Conservation (phyloP, 257 asterid species). For the Rhazya stricta region DNA sequence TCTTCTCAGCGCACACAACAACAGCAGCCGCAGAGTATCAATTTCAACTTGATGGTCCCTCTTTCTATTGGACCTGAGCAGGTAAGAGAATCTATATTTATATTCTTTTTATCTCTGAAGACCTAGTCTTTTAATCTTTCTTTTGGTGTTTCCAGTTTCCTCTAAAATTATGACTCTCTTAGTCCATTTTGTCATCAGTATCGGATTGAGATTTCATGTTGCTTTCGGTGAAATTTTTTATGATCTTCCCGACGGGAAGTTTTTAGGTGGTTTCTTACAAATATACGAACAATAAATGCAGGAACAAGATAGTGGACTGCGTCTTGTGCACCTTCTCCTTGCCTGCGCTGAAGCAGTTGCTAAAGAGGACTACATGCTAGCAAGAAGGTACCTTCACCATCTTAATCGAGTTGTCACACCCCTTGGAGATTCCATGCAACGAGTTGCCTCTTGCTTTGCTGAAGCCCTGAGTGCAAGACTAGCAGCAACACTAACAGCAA, state of each 20-base stretch:
- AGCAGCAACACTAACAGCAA: constrained; percentile 55
- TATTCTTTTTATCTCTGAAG: background rate
- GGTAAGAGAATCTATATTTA: constrained; percentile 23
- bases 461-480: constrained; percentile 69
- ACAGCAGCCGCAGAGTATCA: constrained; percentile 31
- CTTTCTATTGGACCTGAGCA: constrained; percentile 49
- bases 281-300: constrained; percentile 8
- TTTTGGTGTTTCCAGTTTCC: background rate
- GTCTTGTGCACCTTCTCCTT: constrained; percentile 72
- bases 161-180: too few relatives aligned
- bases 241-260: background rate
- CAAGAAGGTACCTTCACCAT: constrained; percentile 66
- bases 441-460: constrained; percentile 73
- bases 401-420: constrained; percentile 64
- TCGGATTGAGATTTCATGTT: too few relatives aligned
- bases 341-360: constrained; percentile 86
- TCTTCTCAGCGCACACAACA: constrained; percentile 26
- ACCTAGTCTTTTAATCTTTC: background rate
- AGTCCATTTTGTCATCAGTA: too few relatives aligned
- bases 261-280: background rate
- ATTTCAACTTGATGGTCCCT: constrained; percentile 47
- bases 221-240: background rate
- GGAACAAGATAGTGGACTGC: constrained; percentile 78
- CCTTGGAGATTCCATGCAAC: constrained; percentile 81
- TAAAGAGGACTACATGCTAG: constrained; percentile 76